These are phyloP conservation scores for Glycyrrhiza uralensis DNA, from an alignment of 306 rosid genomes.

Conservation along the genomic window DNA sequence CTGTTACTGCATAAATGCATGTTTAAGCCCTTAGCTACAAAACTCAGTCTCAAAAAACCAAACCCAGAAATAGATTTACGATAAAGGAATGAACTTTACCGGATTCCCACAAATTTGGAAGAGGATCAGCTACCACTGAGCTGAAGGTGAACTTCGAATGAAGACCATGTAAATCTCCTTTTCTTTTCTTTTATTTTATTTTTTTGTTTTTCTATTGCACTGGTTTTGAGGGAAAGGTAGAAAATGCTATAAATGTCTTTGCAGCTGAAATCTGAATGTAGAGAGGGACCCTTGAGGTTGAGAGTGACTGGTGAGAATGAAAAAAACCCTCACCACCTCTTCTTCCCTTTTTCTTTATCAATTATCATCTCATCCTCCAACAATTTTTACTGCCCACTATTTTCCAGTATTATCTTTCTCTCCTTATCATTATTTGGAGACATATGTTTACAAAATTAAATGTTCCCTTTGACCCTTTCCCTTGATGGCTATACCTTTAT, in stretches of 20 bases:
- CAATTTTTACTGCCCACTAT: constrained; percentile 32
- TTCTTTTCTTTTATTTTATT: not conserved
- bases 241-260: constrained; percentile 14
- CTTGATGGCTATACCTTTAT: constrained; percentile 4
- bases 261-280: constrained; percentile 27
- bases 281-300: constrained; percentile 42
- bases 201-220: not conserved
- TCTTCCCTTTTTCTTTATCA: constrained; percentile 23
- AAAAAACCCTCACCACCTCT: constrained; percentile 20
- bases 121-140: not conserved
- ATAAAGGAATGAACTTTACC: constrained; percentile 31
- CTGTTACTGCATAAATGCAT: constrained; percentile 10
- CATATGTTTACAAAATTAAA: not conserved
- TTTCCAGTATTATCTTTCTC: constrained; percentile 16
- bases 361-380: constrained; percentile 26
- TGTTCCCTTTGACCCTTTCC: not conserved
- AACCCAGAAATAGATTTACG: constrained; percentile 17
- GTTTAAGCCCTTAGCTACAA: constrained; percentile 18
- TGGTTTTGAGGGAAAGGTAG: not conserved
- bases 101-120: constrained; percentile 22
- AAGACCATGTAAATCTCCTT: not conserved
- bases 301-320: constrained; percentile 35
- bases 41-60: constrained; percentile 8
- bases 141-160: constrained; percentile 12
- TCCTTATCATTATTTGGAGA: not conserved